Base-by-base conservation (phyloP, 805 yeast genomes). In the Millerago galiae region DNA sequence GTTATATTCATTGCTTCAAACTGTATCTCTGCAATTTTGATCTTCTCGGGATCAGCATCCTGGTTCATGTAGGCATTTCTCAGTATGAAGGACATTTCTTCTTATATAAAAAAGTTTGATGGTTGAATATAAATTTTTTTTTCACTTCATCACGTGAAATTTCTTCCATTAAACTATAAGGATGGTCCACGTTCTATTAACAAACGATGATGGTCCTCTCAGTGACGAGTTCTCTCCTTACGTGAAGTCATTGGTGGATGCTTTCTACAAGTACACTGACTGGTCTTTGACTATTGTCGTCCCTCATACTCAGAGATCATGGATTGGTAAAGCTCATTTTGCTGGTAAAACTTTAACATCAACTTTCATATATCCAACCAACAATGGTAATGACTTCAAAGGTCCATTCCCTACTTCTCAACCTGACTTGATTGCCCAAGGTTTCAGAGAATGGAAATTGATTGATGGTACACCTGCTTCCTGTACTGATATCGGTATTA, bases 271-370 rank as follows among this genome's bases (percentile, higher is more conserved):
- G 34, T 53, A 67, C 41, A 86, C 96, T 6, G 79, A 86, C 58
- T 91, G 98, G 98, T 77, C 83, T 24, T 63, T 90, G 27, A 79
- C 89, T 18, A 79, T 90, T 16, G 89, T 83, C 24, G 82, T 93
- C 3, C 99, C 99, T 11, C 65, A 70, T 46, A 74, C 79, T 41
- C 95, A 87, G 52, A 66, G 93, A 53, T 90, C 97, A 12, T 93
- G 99, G 99, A 91, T 89, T 44, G 96, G 96, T 30, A 93, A 93
- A 61, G 98, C 99, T 6, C 97, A 90, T 67, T 79, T 93, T 55
- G 95, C 95, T 0, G 91, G 88, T 7, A 72, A 75, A 48, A 73
- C 77, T 24, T 66, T 83, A 33, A 65, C 76, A 2, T 75, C 83
- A 2, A 68, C 75, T 2, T 85, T 77, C 56, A 68, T 83, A n/a